Base-by-base conservation (phyloP, 108 stramenopile genomes). In the Skeletonema grethae region DNA sequence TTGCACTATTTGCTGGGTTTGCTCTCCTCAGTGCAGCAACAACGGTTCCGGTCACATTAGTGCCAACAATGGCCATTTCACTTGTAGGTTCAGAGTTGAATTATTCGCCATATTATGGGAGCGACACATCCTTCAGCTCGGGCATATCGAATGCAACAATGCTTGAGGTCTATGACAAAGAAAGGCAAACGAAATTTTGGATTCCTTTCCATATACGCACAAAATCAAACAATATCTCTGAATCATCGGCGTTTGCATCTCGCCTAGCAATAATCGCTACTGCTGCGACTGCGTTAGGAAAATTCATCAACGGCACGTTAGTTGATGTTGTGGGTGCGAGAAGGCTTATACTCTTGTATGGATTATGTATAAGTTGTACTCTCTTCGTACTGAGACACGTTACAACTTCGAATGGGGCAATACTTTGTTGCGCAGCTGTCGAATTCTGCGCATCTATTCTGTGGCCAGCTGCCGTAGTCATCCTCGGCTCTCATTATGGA, bases 241-340 rank as follows among this genome's bases (percentile, higher is more conserved):
- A 62, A 24, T 61, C 75, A 43, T 76, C 84, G 22, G 61, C 69
- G 11, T 93, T 90, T 81, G 80, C 88, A 13, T 82, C 92, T 0
- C 67, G 72, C n/a, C 84, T 85, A 24, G 85, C 88, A 25, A 70
- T 86, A 1, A 75, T 84, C 38, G 88, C 87, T 2, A 87, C 89
- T n/a, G 61, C 88, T 57, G 87, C 84, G 3, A 82, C 87, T 38
- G 86, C 92, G 5, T 80, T 82, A 34, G 92, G 92, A 20, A 94
- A 94, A 63, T 87, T 94, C 64, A 46, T 94, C 36, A 89, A 88
- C 76, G 90, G 90, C 11, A 82, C 82, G 1, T 70, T 88, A 7
- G 86, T 85, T 11, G 92, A 94, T 82, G 63, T 94, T 8, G 63
- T 79, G 25, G 90, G 92, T 9, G 92, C 92, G 15, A 58, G 92